phyloP scores from a whole-genome alignment of 2,329 filamentous ascomycete genomes.

The Leptoxyphium fumago region DNA sequence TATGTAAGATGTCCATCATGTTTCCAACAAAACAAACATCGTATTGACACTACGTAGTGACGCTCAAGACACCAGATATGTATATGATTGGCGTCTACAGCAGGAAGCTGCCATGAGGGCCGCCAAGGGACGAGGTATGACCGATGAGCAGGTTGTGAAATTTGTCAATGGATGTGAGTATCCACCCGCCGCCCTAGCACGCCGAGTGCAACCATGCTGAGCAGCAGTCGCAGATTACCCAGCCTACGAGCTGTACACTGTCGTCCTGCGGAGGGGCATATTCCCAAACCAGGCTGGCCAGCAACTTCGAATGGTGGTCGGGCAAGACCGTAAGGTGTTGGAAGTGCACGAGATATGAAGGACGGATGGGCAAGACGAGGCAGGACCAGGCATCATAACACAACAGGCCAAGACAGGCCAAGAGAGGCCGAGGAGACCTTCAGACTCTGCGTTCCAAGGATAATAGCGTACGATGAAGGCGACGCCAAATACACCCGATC shows the following conservation, averaged over 20 bases:
- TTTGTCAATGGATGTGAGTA: slow-evolving; percentile 55
- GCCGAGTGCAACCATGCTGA: background rate
- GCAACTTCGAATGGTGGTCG: slow-evolving; percentile 37
- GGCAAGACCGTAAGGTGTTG: slow-evolving; percentile 29
- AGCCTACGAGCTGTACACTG: slow-evolving; percentile 42
- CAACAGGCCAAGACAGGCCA: no score
- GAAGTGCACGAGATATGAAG: slow-evolving; percentile 10
- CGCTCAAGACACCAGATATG: slow-evolving; percentile 56
- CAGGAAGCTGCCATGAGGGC: slow-evolving; percentile 60
- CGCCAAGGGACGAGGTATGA: slow-evolving; percentile 63
- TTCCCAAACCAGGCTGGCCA: slow-evolving; percentile 28
- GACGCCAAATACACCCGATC: no score
- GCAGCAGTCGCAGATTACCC: slow-evolving; percentile 26
- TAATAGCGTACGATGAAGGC: no score
- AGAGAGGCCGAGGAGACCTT: no score
- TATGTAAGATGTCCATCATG: slow-evolving; percentile 31
- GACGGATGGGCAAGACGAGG: no score
- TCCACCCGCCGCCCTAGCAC: background rate
- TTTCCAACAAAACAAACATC: background rate
- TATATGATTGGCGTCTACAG: slow-evolving; percentile 72
- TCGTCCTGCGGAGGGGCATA: slow-evolving; percentile 33
- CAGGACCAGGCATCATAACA: no score
- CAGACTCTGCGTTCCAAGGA: no score
- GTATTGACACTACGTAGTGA: slow-evolving; percentile 31
- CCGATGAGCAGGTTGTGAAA: slow-evolving; percentile 57